Evolutionary conservation across 208 protist species (phyloP).

Genomic region (Wallacemonas collosoma): DNA sequence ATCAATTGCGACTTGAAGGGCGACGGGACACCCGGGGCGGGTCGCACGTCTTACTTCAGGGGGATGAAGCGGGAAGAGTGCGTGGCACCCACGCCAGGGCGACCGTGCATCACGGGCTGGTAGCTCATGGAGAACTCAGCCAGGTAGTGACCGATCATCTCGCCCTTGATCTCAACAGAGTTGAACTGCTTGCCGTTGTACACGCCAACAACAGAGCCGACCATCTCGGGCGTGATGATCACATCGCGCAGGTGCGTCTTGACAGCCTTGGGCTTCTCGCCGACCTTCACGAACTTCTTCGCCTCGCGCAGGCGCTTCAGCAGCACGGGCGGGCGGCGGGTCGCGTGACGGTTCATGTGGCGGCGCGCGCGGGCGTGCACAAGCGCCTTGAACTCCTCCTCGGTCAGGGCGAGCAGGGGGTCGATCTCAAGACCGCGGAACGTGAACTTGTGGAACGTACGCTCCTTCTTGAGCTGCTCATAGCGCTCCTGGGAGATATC

Average conservation of each 20-base stretch:
- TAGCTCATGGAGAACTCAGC: constrained; percentile 99
- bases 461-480: constrained; percentile 96
- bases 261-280: constrained; percentile 98
- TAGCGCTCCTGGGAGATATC: constrained; percentile 87
- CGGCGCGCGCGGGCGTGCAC: constrained; percentile 94
- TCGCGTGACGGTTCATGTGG: constrained; percentile 93
- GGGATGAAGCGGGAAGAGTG: constrained; percentile 94
- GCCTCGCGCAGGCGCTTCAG: constrained; percentile 98
- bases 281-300: constrained; percentile 94
- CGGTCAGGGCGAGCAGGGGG: constrained; percentile 92
- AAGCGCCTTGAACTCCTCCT: constrained; percentile 95
- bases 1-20: constrained; percentile 4
- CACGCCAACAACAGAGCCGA: constrained; percentile 98
- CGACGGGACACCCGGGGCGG: not conserved
- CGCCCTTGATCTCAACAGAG: constrained; percentile 99
- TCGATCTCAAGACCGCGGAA: constrained; percentile 97
- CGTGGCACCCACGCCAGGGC: constrained; percentile 99
- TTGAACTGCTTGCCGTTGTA: constrained; percentile 99
- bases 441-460: constrained; percentile 98
- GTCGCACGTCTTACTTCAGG: constrained; percentile 48
- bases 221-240: constrained; percentile 99
- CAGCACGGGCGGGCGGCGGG: constrained; percentile 92
- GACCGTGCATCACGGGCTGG: constrained; percentile 99
- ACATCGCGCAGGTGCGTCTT: constrained; percentile 99
- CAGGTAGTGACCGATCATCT: constrained; percentile 99